Conservation (phyloP, 768 basidiomycete species). For the Udeniomyces megalosporus region DNA sequence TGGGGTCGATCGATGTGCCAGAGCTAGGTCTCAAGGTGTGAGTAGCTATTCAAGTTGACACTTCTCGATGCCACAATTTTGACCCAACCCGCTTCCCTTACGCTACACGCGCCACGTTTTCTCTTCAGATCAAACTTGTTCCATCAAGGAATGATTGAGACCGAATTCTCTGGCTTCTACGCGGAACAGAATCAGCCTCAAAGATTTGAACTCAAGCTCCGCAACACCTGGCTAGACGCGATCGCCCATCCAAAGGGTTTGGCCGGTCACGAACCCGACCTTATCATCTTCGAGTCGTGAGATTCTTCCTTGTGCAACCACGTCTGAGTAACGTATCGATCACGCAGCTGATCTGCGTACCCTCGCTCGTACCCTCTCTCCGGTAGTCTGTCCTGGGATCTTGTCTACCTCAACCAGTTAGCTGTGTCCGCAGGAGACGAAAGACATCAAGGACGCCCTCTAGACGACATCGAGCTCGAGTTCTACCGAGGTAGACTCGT, state of each 20-base stretch:
- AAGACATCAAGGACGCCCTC: constrained; percentile 4
- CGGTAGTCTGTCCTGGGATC: constrained; percentile 11
- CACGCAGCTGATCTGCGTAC: background rate
- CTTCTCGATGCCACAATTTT: background rate
- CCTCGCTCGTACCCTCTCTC: background rate
- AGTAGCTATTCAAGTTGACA: background rate
- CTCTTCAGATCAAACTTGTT: background rate
- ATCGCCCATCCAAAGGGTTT: background rate
- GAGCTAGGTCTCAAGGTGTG: background rate
- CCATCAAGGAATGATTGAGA: background rate
- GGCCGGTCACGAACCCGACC: constrained; percentile 1
- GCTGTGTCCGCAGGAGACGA: background rate
- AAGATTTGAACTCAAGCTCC: background rate
- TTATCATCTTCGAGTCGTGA: constrained; percentile 14
- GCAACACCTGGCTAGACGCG: background rate
- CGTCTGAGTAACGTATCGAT: background rate
- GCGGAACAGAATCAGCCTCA: background rate
- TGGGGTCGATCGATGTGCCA: background rate
- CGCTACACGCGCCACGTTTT: no score
- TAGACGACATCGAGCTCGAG: constrained; percentile 10
- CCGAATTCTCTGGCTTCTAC: background rate
- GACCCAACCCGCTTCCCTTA: background rate
- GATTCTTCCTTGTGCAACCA: no score
- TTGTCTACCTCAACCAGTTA: constrained; percentile 1
- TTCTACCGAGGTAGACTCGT: background rate